Conservation (phyloP, 495 filamentous ascomycete species). For the Aspergillus campestris region DNA sequence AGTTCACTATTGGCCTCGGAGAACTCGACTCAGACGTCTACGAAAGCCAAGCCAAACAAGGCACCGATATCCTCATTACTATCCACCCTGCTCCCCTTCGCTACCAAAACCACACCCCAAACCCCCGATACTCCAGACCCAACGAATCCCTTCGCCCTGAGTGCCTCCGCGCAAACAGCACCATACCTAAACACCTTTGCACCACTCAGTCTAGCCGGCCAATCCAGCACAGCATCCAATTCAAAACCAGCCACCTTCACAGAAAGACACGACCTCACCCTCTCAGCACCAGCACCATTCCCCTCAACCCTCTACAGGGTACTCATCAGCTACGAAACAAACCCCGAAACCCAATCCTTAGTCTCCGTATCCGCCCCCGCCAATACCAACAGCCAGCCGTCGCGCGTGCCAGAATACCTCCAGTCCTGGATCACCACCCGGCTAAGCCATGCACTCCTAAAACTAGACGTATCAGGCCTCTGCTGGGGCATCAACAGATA, state of each 20-base stretch:
- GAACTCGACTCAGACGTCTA: constrained; percentile 14
- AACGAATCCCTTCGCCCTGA: constrained; percentile 30
- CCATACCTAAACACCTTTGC: constrained; percentile 32
- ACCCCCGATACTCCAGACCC: constrained; percentile 17
- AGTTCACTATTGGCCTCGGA: constrained; percentile 22
- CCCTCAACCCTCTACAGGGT: constrained; percentile 27
- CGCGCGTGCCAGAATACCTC: constrained; percentile 21
- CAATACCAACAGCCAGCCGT: constrained; percentile 16
- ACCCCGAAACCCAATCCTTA: constrained; percentile 30
- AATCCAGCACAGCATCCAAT: constrained; percentile 14
- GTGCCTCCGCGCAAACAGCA: constrained; percentile 18
- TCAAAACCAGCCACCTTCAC: constrained; percentile 9
- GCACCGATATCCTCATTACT: constrained; percentile 31
- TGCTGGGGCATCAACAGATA: constrained; percentile 38
- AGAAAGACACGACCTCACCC: constrained; percentile 31
- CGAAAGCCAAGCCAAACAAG: constrained; percentile 5
- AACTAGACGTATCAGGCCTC: constrained; percentile 33
- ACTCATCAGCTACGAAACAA: constrained; percentile 31
- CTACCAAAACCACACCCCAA: constrained; percentile 20
- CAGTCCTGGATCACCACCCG: constrained; percentile 34
- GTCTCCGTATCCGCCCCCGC: constrained; percentile 15
- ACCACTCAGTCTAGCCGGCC: constrained; percentile 25
- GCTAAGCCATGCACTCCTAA: constrained; percentile 27
- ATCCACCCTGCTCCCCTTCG: constrained; percentile 34
- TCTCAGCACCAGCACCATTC: constrained; percentile 32